A percentile compares a stretch with the other conserved stretches of the same genome.
These are phyloP conservation scores for Euphorbia peplus DNA, from an alignment of 345 rosid species.

Conservation along the genomic window DNA sequence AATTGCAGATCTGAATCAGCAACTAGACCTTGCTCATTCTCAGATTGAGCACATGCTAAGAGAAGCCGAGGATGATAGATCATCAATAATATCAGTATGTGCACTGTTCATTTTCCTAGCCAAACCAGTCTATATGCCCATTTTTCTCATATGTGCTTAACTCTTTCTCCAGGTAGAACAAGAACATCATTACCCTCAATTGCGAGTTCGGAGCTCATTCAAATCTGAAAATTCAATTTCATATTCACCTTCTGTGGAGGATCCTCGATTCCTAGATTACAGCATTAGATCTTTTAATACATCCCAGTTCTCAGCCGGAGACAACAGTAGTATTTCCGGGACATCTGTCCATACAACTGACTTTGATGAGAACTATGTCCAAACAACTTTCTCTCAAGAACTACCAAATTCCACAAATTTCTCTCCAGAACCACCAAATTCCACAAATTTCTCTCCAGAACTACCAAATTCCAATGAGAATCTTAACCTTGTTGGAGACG, in stretches of 20 bases:
- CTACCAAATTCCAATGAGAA: constrained; percentile 29
- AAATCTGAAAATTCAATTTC: constrained; percentile 43
- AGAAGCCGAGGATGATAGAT: constrained; percentile 35
- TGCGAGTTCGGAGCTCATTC: constrained; percentile 64
- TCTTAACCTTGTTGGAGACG: constrained; percentile 27
- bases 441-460: constrained; percentile 33
- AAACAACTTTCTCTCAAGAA: constrained; percentile 31
- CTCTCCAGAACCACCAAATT: constrained; percentile 32
- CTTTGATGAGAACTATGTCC: constrained; percentile 40
- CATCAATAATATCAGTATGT: constrained; percentile 36
- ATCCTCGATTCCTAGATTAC: constrained; percentile 30
- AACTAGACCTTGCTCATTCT: constrained; percentile 50
- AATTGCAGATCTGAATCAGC: constrained; percentile 47
- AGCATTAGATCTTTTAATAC: constrained; percentile 37
- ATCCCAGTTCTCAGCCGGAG: constrained; percentile 54
- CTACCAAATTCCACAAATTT: constrained; percentile 28
- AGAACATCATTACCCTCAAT: constrained; percentile 58
- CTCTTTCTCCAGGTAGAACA: constrained; percentile 42
- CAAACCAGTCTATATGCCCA: constrained; percentile 10
- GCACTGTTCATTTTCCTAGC: not conserved
- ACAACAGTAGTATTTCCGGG: constrained; percentile 47
- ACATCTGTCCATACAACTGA: constrained; percentile 50
- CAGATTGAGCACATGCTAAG: constrained; percentile 57
- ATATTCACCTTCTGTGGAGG: constrained; percentile 36
- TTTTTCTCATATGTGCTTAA: constrained; percentile 1